Conservation (phyloP, 176 grass and related monocot genomes). For the Musa itinerans region DNA sequence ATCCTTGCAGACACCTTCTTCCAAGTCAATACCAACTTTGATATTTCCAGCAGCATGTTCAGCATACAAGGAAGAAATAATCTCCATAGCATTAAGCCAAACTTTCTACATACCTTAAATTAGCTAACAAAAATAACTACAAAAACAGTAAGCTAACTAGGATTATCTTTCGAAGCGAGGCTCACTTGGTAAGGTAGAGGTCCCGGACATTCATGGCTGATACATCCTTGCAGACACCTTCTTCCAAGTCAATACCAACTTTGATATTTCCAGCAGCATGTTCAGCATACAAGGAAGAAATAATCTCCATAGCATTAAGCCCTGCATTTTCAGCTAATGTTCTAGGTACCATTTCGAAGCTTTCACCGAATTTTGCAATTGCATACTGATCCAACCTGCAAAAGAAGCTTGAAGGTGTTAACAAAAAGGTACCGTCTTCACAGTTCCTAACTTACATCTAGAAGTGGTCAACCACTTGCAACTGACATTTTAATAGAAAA, state of each 20-base stretch:
- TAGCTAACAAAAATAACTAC: neutral
- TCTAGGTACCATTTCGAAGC: slow-evolving; percentile 33
- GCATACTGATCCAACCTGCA: slow-evolving; percentile 22
- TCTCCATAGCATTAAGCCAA: slow-evolving; percentile 65
- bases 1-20: slow-evolving; percentile 76
- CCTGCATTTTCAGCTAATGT: slow-evolving; percentile 85
- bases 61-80: slow-evolving; percentile 88
- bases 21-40: slow-evolving; percentile 72
- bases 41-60: slow-evolving; percentile 74
- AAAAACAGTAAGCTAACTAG: neutral
- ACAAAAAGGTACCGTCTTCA: too few relatives aligned
- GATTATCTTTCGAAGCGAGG: neutral
- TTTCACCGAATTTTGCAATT: slow-evolving; percentile 18
- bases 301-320: slow-evolving; percentile 79
- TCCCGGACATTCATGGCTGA: slow-evolving; percentile 72
- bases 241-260: slow-evolving; percentile 73
- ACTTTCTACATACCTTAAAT: neutral
- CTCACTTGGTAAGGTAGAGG: slow-evolving; percentile 88
- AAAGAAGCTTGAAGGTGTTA: neutral
- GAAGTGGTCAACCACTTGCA: too few relatives aligned
- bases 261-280: slow-evolving; percentile 67
- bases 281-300: slow-evolving; percentile 88
- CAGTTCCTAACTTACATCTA: too few relatives aligned
- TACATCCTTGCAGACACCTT: slow-evolving; percentile 72
- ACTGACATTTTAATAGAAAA: too few relatives aligned